Evolutionary conservation across 2,329 filamentous ascomycete genomes (phyloP), one percentile per base, ranked within the genome.

Genomic region (Alternaria angustiovoidea): DNA sequence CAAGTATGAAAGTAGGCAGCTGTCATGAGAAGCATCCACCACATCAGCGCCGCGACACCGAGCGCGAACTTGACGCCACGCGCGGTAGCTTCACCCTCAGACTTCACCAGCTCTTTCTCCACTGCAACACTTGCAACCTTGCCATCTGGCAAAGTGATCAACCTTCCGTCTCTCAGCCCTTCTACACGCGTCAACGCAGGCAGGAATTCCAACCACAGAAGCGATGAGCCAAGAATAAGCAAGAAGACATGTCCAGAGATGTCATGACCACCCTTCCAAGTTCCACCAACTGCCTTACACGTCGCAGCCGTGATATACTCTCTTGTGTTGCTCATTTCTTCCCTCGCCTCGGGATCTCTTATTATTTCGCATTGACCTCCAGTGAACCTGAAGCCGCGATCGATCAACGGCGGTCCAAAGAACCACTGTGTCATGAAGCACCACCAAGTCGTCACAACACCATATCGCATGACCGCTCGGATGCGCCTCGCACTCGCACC

Each of bases 21-120:
- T 41, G 95, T 99, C 95, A 99, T 99, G 62, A 98, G 84, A 76
- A 99, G 80, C 95, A 99, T 99, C 92, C 95, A 98, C 82, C 89
- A 87, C 74, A 90, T 92, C 74, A 97, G 72, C 0, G 80, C 88
- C 18, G 91, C 85, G 26, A 97, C 87, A 0, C 74, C 75, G 75
- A 86, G 63, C 68, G 81, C 67, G 72, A 81, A 80, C 64, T 89
- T 86, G 66, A 90, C 81, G 14, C 83, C 87, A 80, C 8, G 84
- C 80, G 51, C 85, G 6, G 72, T 75, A 18, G 67, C 66, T 51
- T 70, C 68, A 34, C 71, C 74, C 47, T 68, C 66, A 3, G 84
- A 81, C 57, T 86, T 76, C 48, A 69, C 68, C 54, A 70, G 57
- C 30, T 74, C 67, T 63, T 80, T 79, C 51, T 80, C 78, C n/a